A percentile compares a stretch with the other conserved stretches of the same genome.
These are phyloP conservation scores for Coelastrella sp. DNA, from an alignment of 139 green algal species.

Conservation along the genomic window DNA sequence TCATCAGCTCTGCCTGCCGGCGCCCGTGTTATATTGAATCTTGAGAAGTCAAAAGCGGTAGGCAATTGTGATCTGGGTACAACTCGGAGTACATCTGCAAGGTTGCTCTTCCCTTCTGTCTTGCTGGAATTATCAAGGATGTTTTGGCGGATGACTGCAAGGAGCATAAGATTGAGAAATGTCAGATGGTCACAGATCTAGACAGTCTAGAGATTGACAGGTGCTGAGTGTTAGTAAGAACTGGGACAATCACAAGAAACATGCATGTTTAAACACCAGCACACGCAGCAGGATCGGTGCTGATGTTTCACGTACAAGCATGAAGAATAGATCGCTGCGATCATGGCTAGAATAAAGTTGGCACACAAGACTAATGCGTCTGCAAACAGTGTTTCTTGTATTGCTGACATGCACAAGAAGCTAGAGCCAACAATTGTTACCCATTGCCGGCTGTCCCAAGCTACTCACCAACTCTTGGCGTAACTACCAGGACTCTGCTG, in stretches of 20 bases:
- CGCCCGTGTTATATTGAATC: not conserved
- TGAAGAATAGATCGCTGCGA: no score
- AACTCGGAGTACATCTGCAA: not conserved
- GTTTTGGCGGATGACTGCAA: not conserved
- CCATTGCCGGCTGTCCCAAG: not conserved
- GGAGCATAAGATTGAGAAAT: not conserved
- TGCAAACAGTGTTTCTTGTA: not conserved
- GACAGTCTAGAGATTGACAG: no score
- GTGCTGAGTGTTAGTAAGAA: not conserved
- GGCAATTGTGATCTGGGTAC: not conserved
- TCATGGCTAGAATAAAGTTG: no score
- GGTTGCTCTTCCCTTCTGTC: not conserved
- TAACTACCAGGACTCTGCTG: constrained; percentile 1
- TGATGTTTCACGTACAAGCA: no score
- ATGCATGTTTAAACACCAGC: no score
- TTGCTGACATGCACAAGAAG: not conserved
- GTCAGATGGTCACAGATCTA: not conserved
- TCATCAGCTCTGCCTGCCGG: not conserved
- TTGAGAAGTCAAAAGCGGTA: constrained; percentile 2
- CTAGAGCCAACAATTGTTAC: no score
- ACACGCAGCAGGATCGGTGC: no score
- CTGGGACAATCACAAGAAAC: not conserved
- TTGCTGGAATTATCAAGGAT: constrained; percentile 3
- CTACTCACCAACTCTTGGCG: not conserved
- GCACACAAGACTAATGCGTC: not conserved